Base-by-base conservation (phyloP, 352 stramenopile species). In the Phytophthora quininea region DNA sequence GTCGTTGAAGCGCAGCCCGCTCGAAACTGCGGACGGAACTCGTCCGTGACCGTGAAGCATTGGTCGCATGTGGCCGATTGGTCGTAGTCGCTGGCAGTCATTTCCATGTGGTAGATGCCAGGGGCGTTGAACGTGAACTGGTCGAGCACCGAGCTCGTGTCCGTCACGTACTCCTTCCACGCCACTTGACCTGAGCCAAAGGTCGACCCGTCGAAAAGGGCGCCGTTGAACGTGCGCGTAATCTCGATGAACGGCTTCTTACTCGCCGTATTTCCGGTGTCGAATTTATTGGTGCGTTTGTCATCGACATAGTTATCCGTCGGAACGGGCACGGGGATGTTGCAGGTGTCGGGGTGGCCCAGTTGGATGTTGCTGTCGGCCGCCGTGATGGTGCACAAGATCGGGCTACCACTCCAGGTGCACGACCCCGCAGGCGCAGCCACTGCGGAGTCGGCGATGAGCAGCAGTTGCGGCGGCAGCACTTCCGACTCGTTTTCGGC, bases 261-360 rank as follows among this genome's bases (percentile, higher is more conserved):
- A 12, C 35, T 43, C n/a, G 43, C 5, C 1, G 9, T n/a, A 5
- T 27, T 11, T 1, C n/a, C 24, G 12, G 1, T 30, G n/a, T 81
- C 74, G 10, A 63, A 37, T 43, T 58, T 60, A 47, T 87, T 85
- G 2, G 42, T 42, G 15, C 78, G 78, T 10, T 58, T 52, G 52
- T 86, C 77, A 0, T 51, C 61, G 2, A 87, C 79, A 64, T 87
- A 88, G 69, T 86, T 89, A 68, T 89, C 82, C 10, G 53, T 76
- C 38, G 82, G 79, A 31, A 88, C 72, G 9, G 77, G 76, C 19
- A 74, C 75, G 12, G 31, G 27, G 1, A 62, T 8, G 3, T 8
- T 3, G 27, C 60, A 63, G 1, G 30, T 64, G 24, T 6, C 35
- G 10, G 19, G 46, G 14, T 33, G 40, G 5, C 50, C 64, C 4